Conservation (phyloP, 345 rosid species). For the Hypericum androsaemum region DNA sequence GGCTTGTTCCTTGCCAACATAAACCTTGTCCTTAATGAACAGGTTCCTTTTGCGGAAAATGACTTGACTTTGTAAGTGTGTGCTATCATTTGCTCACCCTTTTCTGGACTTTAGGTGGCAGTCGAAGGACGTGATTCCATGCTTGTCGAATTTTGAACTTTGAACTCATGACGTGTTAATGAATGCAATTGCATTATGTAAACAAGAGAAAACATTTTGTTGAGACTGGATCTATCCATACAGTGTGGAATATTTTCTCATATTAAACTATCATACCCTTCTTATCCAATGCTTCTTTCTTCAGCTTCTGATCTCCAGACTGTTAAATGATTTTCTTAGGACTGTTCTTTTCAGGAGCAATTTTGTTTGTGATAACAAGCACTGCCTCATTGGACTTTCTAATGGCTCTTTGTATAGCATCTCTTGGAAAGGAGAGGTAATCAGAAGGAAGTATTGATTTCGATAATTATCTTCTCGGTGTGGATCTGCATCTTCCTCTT, state of each 20-base stretch:
- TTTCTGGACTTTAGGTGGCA: neutral
- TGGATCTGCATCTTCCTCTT: neutral
- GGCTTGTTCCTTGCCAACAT: conserved; percentile 52
- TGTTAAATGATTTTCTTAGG: conserved; percentile 10
- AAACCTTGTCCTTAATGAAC: conserved; percentile 68
- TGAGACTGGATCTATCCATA: too few relatives aligned
- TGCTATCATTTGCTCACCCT: conserved; percentile 1
- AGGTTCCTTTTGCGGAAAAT: conserved; percentile 66
- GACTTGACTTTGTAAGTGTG: conserved; percentile 66
- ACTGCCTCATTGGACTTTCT: conserved; percentile 82
- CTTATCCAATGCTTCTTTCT: neutral
- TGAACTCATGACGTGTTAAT: neutral
- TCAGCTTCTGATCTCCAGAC: neutral
- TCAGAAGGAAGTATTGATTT: conserved; percentile 5
- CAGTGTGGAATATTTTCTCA: too few relatives aligned
- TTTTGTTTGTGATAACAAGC: conserved; percentile 60
- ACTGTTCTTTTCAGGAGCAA: conserved; percentile 60
- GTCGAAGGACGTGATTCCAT: neutral
- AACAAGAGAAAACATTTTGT: too few relatives aligned
- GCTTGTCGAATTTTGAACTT: neutral
- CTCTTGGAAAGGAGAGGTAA: conserved; percentile 99
- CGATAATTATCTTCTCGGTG: neutral
- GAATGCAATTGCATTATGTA: too few relatives aligned
- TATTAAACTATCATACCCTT: too few relatives aligned
- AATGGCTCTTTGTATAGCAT: conserved; percentile 69